A percentile compares a stretch with the other conserved stretches of the same genome.
Evolutionary conservation across 179 eudicot genomes (phyloP).

Genomic region (Beta lomatogona): DNA sequence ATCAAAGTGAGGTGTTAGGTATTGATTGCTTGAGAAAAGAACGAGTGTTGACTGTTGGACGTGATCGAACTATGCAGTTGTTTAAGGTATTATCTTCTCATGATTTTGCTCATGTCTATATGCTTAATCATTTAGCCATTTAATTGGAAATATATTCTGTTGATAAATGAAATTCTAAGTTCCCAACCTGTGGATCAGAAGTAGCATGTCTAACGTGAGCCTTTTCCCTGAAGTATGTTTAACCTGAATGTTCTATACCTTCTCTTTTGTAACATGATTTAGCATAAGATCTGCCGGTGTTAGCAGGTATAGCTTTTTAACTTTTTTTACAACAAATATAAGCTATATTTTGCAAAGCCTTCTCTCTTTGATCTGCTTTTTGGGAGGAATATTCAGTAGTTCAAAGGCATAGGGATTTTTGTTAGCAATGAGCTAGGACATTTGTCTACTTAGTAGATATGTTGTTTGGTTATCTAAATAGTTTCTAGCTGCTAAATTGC

Average conservation of each 20-base stretch:
- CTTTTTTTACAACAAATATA: no score
- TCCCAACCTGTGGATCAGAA: background rate
- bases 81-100: conserved; percentile 62
- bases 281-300: no score
- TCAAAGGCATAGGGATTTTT: no score
- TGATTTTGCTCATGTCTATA: background rate
- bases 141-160: background rate
- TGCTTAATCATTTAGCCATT: background rate
- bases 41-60: conserved; percentile 83
- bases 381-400: no score
- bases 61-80: conserved; percentile 84
- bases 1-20: conserved; percentile 81
- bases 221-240: background rate
- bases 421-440: no score
- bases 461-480: no score
- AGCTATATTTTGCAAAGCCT: no score
- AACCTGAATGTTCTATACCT: background rate
- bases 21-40: conserved; percentile 90
- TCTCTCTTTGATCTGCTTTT: no score
- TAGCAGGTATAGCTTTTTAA: no score
- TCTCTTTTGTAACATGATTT: no score
- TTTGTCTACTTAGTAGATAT: no score
- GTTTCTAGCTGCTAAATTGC: no score
- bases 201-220: background rate
- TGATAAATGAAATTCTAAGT: background rate